Conservation (phyloP, 2,329 filamentous ascomycete genomes). For the Paecilomyces variotii region DNA sequence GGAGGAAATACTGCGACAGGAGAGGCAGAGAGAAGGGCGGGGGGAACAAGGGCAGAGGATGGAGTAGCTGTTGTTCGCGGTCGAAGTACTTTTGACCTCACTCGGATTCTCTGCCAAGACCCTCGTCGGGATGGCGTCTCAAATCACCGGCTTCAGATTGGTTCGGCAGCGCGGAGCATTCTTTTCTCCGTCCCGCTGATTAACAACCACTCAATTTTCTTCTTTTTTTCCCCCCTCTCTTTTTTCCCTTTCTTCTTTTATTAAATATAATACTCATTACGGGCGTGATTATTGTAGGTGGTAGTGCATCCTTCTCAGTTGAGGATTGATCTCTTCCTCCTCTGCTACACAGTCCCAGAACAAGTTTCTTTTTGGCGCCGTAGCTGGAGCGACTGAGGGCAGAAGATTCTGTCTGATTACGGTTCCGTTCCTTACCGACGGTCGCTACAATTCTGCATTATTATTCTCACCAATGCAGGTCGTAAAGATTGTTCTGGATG, state of each 20-base stretch:
- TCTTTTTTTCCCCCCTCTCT: constrained; percentile 9
- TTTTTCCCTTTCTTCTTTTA: constrained; percentile 26
- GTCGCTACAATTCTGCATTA: constrained; percentile 44
- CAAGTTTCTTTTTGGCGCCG: constrained; percentile 45
- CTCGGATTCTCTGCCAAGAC: constrained; percentile 1
- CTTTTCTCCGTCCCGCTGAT: constrained; percentile 16
- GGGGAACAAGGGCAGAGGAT: constrained; percentile 16
- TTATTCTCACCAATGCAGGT: not conserved
- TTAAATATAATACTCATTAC: constrained; percentile 48
- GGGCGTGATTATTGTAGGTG: constrained; percentile 61
- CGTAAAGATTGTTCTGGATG: not conserved
- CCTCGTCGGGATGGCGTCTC: constrained; percentile 17
- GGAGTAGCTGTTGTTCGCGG: constrained; percentile 11
- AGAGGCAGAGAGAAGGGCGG: constrained; percentile 11
- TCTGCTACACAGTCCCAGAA: constrained; percentile 58
- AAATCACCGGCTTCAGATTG: constrained; percentile 34
- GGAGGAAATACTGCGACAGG: constrained; percentile 7
- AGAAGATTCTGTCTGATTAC: constrained; percentile 40
- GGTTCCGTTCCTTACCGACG: constrained; percentile 60
- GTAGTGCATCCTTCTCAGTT: constrained; percentile 26
- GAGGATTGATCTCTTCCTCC: constrained; percentile 43
- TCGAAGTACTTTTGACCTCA: constrained; percentile 10
- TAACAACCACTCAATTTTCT: constrained; percentile 12
- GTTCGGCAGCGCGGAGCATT: constrained; percentile 24
- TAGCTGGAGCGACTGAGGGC: constrained; percentile 57